These are phyloP conservation scores for Rhododendron henanense DNA, from an alignment of 148 eudicot species.

Conservation along the genomic window DNA sequence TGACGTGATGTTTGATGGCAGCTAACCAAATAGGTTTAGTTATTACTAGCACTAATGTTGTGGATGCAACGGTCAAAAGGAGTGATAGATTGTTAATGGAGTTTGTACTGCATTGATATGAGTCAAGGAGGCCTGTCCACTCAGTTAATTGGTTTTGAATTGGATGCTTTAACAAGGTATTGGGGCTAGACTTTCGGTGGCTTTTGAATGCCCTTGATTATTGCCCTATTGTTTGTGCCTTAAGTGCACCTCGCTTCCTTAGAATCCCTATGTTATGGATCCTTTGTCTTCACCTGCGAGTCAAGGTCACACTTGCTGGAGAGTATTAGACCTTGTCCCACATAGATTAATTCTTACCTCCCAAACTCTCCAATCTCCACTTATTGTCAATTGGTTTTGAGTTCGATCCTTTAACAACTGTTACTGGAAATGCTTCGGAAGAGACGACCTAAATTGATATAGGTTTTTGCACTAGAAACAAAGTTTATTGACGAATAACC, in stretches of 20 bases:
- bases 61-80: background rate
- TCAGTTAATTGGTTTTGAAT: background rate
- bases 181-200: background rate
- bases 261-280: background rate
- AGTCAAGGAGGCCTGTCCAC: background rate
- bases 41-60: background rate
- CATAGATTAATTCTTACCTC: background rate
- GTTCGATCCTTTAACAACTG: background rate
- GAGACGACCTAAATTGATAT: background rate
- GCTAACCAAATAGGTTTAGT: background rate
- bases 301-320: background rate
- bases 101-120: background rate
- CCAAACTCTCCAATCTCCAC: background rate
- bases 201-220: background rate
- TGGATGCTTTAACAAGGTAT: background rate
- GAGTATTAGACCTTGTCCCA: background rate
- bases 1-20: background rate
- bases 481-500: background rate
- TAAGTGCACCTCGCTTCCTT: background rate
- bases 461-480: background rate
- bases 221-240: background rate
- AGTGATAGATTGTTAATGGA: background rate
- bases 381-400: background rate
- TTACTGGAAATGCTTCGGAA: background rate
- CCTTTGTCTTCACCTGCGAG: background rate